A percentile compares a stretch with the other conserved stretches of the same genome.
phyloP scores from a whole-genome alignment of 2,329 filamentous ascomycete species.

The Sporothrix dimorphospora region DNA sequence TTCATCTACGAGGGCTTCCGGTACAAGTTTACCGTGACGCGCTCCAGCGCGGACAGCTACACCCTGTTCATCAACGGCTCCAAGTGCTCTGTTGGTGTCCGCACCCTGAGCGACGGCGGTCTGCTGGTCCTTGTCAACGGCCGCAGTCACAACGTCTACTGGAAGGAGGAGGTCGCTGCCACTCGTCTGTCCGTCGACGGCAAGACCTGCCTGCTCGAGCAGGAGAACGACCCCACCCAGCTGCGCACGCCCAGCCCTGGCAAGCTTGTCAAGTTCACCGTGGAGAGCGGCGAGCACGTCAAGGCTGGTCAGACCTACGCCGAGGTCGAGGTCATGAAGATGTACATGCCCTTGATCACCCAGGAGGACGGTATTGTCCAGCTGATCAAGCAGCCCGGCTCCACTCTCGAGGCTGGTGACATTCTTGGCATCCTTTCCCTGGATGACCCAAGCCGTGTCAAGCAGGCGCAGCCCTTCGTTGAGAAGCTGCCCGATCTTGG shows the following conservation, averaged over 20 bases:
- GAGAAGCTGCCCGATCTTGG: constrained; percentile 88
- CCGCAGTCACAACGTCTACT: constrained; percentile 97
- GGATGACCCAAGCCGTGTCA: constrained; percentile 93
- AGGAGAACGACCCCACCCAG: constrained; percentile 98
- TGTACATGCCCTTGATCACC: constrained; percentile 98
- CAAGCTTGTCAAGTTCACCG: constrained; percentile 96
- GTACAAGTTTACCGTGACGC: constrained; percentile 97
- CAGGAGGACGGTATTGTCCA: constrained; percentile 96
- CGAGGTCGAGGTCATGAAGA: constrained; percentile 99
- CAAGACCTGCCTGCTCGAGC: constrained; percentile 96
- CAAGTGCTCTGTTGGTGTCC: constrained; percentile 90
- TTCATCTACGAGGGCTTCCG: constrained; percentile 97
- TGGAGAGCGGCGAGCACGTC: constrained; percentile 94
- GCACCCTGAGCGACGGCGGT: constrained; percentile 90
- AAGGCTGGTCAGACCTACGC: constrained; percentile 90
- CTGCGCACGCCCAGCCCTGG: constrained; percentile 91
- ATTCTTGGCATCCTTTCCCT: constrained; percentile 96
- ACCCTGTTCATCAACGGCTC: constrained; percentile 99
- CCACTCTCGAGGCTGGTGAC: constrained; percentile 96
- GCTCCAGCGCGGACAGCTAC: constrained; percentile 90
- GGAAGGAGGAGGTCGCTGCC: constrained; percentile 97
- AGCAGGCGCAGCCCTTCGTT: constrained; percentile 92
- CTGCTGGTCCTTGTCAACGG: constrained; percentile 88
- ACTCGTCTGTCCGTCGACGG: constrained; percentile 95
- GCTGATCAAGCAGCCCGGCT: constrained; percentile 97